Evolutionary conservation across 2,329 filamentous ascomycete genomes (phyloP), one percentile per base, ranked within the genome.

Genomic region (Trematosphaeria pertusa): DNA sequence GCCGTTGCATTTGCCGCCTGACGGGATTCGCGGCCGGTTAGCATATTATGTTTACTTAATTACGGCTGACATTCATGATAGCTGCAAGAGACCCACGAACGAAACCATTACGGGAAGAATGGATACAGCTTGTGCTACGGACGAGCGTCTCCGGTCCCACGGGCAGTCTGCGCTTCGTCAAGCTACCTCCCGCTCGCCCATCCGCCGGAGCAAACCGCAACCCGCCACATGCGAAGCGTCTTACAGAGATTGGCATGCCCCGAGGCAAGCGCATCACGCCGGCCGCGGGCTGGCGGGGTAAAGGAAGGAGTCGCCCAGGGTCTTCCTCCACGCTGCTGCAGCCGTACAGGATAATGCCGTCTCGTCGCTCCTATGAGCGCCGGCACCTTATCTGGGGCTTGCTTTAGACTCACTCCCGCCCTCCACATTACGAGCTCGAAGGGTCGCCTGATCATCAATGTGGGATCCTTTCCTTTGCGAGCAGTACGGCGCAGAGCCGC

Each of bases 211-310:
- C 14, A n/a, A 4, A 30, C 17, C 6, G 17, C 3, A 6, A 17
- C 15, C 14, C 32, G 7, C 18, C 18, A 37, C 37, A 37, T 26
- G n/a, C 8, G 12, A 22, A 12, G 36, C 8, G 35, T 12, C 44
- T 31, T 20, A 21, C 41, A 24, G 22, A 26, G 15, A 17, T 14
- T 10, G 28, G 5, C 24, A 34, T 17, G 46, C 38, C 42, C 48
- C 44, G 50, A 52, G 48, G 47, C 40, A 40, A 38, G 38, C 46
- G 15, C 37, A 41, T 28, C 38, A 45, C 48, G 49, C 41, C 20
- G 35, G 40, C 54, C 31, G 67, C 65, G 65, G 67, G 67, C 40
- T 54, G 33, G 67, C 65, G 65, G 67, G 67, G 65, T 68, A 66
- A 47, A 39, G 39, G 53, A 46, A 46, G 38, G 37, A 44, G 38